Base-by-base conservation (phyloP, 805 yeast species). In the Saccharomycopsis vini region DNA sequence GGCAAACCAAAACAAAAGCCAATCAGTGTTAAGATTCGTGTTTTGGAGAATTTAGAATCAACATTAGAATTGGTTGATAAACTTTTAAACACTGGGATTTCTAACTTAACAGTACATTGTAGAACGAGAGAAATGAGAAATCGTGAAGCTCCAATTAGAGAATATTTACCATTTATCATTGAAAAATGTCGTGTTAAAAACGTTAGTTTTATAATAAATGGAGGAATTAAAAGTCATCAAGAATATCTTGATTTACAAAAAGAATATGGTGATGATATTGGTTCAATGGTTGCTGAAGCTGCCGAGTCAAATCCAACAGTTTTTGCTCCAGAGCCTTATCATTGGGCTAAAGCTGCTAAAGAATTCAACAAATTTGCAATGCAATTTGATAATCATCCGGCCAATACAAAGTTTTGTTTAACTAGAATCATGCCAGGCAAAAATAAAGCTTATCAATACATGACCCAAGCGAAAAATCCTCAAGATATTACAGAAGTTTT, bases 231-330 rank as follows among this genome's bases (percentile, higher is more conserved):
- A 39, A 67, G 74, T 40, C 65, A 77, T 36, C 49, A 55, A 3
- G 92, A 89, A 44, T 75, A 72, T 48, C 48, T 53, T 5, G 63
- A 64, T 21, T 56, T 89, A 34, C 80, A 75, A 54, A 52, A 61
- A 7, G 58, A 62, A n/a, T 73, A 72, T 52, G 75, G 79, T 1
- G 69, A 71, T 1, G 73, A 74, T 41, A 63, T 81, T n/a, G 95
- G 97, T 3, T 89, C 86, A 5, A 90, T 92, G 98, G 78, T 89
- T 55, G 98, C 97, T 1, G 81, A 86, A 26, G 77, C 78, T 24
- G 97, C 97, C 0, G 97, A 92, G 62, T 57, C 72, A 5, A 89
- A 92, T 57, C 92, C 95, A 5, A 71, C 95, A 1, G 79, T 85
- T 31, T 92, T 92, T 59, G 59, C 60, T 24, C 56, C 58, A 5